Percentiles rank a stretch among this genome's conserved stretches.
Evolutionary conservation across 2,329 filamentous ascomycete genomes (phyloP).

Genomic region (Cytospora paraplurivora): DNA sequence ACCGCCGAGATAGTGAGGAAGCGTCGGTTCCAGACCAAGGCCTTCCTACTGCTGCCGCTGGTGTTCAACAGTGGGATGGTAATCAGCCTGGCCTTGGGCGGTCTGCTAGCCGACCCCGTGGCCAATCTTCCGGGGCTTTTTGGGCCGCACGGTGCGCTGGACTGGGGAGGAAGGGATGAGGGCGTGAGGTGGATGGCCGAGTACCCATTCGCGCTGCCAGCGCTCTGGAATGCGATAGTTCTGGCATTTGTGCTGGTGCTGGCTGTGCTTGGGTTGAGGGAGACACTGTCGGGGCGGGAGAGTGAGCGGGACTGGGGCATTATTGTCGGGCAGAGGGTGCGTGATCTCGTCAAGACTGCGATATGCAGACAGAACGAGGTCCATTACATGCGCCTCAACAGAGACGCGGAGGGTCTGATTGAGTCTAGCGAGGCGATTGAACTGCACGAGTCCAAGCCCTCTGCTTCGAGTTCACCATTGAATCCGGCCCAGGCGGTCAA

Average conservation of each 20-base stretch:
- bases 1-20: constrained; percentile 72
- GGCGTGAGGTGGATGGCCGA: constrained; percentile 45
- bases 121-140: constrained; percentile 42
- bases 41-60: constrained; percentile 52
- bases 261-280: constrained; percentile 39
- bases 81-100: constrained; percentile 46
- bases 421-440: not conserved
- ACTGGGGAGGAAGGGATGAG: constrained; percentile 34
- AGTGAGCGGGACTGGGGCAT: constrained; percentile 20
- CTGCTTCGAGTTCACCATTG: not conserved
- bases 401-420: not conserved
- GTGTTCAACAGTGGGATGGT: constrained; percentile 61
- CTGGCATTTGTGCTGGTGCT: constrained; percentile 37
- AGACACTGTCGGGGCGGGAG: constrained; percentile 40
- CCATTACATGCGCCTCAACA: not conserved
- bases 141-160: constrained; percentile 37
- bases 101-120: constrained; percentile 47
- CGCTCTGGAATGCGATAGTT: constrained; percentile 42
- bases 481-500: not conserved
- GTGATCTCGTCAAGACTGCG: not conserved
- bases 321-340: not conserved
- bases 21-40: constrained; percentile 56
- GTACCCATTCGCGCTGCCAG: constrained; percentile 49
- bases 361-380: not conserved
- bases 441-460: not conserved